Percentiles rank a stretch among this genome's conserved stretches.
Evolutionary conservation across 2,329 filamentous ascomycete genomes (phyloP).

Genomic region (Talaromyces sp.): DNA sequence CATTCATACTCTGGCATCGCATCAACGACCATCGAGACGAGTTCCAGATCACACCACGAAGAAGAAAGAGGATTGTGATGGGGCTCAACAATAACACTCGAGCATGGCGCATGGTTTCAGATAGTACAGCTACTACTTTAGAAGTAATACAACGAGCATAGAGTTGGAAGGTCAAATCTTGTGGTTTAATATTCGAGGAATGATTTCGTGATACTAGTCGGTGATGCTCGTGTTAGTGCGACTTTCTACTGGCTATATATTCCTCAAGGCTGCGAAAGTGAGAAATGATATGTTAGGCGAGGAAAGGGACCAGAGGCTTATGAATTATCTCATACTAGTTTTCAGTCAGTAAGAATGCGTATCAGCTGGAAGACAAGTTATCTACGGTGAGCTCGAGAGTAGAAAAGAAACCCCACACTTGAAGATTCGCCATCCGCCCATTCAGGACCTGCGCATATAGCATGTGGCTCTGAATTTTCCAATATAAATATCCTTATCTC

Average conservation of each 20-base stretch:
- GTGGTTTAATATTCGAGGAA: neutral
- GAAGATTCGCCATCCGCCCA: slow-evolving; percentile 9
- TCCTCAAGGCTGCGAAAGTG: neutral
- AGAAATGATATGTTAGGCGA: neutral
- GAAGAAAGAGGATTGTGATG: neutral
- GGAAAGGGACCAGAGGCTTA: neutral
- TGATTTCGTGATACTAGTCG: slow-evolving; percentile 1
- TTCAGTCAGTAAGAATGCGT: neutral
- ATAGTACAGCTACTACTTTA: neutral
- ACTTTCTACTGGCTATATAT: neutral
- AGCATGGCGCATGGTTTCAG: no score
- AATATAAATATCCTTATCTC: neutral
- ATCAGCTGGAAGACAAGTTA: neutral
- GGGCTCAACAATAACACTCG: neutral
- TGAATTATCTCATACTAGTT: neutral
- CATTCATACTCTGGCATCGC: neutral
- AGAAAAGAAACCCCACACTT: neutral
- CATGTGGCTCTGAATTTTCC: slow-evolving; percentile 6
- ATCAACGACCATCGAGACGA: neutral
- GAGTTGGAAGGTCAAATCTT: neutral
- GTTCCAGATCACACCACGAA: neutral
- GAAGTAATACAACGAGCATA: neutral
- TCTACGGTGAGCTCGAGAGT: neutral
- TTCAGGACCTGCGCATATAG: slow-evolving; percentile 2
- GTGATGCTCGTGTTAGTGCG: neutral